Evolutionary conservation across 768 basidiomycete genomes (phyloP).

Genomic region (Ramaria sp.): DNA sequence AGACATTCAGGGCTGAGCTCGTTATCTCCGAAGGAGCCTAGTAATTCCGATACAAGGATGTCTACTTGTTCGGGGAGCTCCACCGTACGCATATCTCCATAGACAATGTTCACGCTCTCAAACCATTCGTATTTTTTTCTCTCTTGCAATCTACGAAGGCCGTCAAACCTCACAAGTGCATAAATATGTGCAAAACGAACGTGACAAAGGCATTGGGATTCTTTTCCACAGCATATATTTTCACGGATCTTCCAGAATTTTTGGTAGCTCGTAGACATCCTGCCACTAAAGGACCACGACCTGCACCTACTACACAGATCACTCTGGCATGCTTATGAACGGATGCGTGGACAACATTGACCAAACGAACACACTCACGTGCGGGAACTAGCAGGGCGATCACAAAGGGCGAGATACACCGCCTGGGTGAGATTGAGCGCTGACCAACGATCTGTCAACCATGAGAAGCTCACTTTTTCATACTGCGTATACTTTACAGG

Average conservation of each 20-base stretch:
- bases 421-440: slow-evolving; percentile 4
- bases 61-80: slow-evolving; percentile 81
- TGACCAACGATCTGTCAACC: background rate
- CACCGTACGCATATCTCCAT: slow-evolving; percentile 88
- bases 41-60: slow-evolving; percentile 88
- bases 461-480: slow-evolving; percentile 56
- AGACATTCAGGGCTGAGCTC: slow-evolving; percentile 97
- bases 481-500: slow-evolving; percentile 94
- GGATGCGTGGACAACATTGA: slow-evolving; percentile 6
- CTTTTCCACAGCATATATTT: slow-evolving; percentile 88
- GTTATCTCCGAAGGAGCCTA: slow-evolving; percentile 98
- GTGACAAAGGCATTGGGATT: slow-evolving; percentile 94
- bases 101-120: slow-evolving; percentile 65
- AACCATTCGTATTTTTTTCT: slow-evolving; percentile 78
- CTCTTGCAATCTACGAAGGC: slow-evolving; percentile 60
- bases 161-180: background rate
- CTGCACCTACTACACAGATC: slow-evolving; percentile 90
- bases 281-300: slow-evolving; percentile 85
- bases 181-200: slow-evolving; percentile 35
- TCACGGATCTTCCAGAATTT: slow-evolving; percentile 48
- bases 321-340: slow-evolving; percentile 34
- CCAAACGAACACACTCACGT: slow-evolving; percentile 38
- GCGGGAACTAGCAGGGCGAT: slow-evolving; percentile 47
- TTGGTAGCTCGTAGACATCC: slow-evolving; percentile 71
- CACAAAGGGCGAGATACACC: slow-evolving; percentile 23